Evolutionary conservation across 1,139 yeast species (phyloP).

Genomic region (Pichia sp.): DNA sequence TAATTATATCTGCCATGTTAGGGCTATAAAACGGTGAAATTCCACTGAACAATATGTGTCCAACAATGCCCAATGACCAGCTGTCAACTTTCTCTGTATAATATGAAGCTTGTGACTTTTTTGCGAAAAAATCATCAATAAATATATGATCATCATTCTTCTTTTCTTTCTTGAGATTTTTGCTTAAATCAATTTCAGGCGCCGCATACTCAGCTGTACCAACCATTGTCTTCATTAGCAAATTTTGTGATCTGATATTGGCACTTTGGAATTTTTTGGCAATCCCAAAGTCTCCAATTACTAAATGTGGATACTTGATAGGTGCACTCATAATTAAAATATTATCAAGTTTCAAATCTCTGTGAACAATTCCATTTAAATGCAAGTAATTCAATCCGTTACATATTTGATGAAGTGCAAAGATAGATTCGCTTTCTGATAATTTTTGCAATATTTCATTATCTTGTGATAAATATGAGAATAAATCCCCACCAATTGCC

Average conservation of each 20-base stretch:
- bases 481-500: constrained; percentile 57
- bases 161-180: background rate
- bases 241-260: background rate
- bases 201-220: constrained; percentile 69
- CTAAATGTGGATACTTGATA: constrained; percentile 43
- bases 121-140: constrained; percentile 3
- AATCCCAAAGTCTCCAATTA: constrained; percentile 62
- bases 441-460: constrained; percentile 34
- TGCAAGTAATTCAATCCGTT: constrained; percentile 52
- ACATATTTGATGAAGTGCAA: constrained; percentile 51
- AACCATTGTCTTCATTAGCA: constrained; percentile 48
- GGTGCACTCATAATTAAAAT: constrained; percentile 54
- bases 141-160: background rate
- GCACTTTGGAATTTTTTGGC: constrained; percentile 34
- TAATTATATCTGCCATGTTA: constrained; percentile 23
- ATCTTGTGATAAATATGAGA: constrained; percentile 49
- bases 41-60: constrained; percentile 51
- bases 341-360: constrained; percentile 56
- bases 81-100: constrained; percentile 49
- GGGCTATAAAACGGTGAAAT: constrained; percentile 55
- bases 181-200: constrained; percentile 48
- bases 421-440: constrained; percentile 47
- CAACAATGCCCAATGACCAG: constrained; percentile 61
- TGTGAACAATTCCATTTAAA: constrained; percentile 41
- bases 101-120: constrained; percentile 30